Evolutionary conservation across 768 basidiomycete species (phyloP).

Genomic region (Infundibulicybe gibba): DNA sequence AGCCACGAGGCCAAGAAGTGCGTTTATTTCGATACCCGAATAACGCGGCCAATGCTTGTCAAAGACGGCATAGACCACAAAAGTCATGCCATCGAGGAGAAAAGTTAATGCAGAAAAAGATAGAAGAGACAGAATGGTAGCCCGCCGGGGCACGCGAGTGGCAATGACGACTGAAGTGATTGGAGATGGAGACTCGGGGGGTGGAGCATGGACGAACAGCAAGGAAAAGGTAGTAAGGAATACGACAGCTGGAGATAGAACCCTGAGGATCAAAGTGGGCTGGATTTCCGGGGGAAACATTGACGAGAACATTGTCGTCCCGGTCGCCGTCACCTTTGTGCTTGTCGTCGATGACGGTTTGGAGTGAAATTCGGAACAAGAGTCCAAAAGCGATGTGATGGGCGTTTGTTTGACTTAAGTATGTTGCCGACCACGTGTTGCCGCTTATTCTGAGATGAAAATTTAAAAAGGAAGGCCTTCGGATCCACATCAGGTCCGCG

Average conservation of each 20-base stretch:
- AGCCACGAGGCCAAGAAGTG: constrained; percentile 64
- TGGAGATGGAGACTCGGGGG: constrained; percentile 51
- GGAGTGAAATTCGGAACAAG: constrained; percentile 7
- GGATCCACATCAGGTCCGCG: too few species aligned
- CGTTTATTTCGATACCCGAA: constrained; percentile 65
- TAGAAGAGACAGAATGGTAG: constrained; percentile 68
- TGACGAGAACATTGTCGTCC: constrained; percentile 22
- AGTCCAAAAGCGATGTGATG: not conserved
- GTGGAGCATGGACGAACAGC: constrained; percentile 41
- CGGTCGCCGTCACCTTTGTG: constrained; percentile 16
- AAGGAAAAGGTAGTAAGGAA: constrained; percentile 61
- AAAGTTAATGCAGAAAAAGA: constrained; percentile 70
- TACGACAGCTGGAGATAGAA: constrained; percentile 67
- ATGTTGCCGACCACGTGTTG: not conserved
- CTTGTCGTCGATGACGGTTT: constrained; percentile 14
- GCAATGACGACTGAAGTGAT: constrained; percentile 80
- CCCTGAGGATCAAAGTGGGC: constrained; percentile 53
- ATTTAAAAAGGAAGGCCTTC: too few species aligned
- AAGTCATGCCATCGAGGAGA: constrained; percentile 73
- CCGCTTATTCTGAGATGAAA: constrained; percentile 13
- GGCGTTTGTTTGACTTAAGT: not conserved
- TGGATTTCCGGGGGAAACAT: constrained; percentile 13
- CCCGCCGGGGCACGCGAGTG: constrained; percentile 68
- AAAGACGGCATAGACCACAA: constrained; percentile 62
- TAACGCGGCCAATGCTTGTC: constrained; percentile 59